Conservation (phyloP, 192 early-diverging fungal species). For the Backusella westeae region DNA sequence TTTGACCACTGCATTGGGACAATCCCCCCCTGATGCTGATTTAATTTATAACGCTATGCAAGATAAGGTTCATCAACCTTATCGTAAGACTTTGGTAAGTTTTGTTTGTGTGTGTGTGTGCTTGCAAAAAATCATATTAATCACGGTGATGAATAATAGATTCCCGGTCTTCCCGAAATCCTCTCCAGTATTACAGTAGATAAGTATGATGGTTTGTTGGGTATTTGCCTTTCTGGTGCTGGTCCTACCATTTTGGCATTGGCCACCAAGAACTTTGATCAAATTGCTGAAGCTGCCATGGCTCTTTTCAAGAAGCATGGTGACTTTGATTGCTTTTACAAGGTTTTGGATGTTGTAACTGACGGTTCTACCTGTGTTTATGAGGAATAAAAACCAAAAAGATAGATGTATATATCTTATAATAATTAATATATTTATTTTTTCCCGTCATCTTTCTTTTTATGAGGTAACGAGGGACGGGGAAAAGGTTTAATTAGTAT, state of each 20-base stretch:
- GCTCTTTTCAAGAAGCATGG: conserved; percentile 59
- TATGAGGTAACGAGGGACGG: not conserved
- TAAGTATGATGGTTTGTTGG: conserved; percentile 80
- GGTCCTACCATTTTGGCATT: conserved; percentile 95
- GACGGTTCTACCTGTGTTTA: conserved; percentile 48
- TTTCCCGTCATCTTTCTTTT: not conserved
- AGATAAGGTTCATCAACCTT: conserved; percentile 96
- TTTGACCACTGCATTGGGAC: conserved; percentile 78
- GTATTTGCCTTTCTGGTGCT: conserved; percentile 92
- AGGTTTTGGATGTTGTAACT: conserved; percentile 61
- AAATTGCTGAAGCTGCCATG: conserved; percentile 67
- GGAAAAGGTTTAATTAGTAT: not conserved
- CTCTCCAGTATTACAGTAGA: conserved; percentile 70
- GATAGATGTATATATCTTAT: not conserved
- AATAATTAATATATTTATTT: not conserved
- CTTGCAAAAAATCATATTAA: not conserved
- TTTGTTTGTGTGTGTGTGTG: not conserved
- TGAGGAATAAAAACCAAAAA: not conserved
- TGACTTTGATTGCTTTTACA: conserved; percentile 55
- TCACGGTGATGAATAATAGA: conserved; percentile 29
- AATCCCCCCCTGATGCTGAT: conserved; percentile 67
- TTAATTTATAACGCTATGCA: conserved; percentile 91
- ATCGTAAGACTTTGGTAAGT: conserved; percentile 85
- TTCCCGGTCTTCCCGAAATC: conserved; percentile 89
- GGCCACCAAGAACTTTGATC: conserved; percentile 81